Evolutionary conservation across 1,139 yeast genomes (phyloP), one percentile per base, ranked within the genome.

Genomic region (Candida tunisiensis): DNA sequence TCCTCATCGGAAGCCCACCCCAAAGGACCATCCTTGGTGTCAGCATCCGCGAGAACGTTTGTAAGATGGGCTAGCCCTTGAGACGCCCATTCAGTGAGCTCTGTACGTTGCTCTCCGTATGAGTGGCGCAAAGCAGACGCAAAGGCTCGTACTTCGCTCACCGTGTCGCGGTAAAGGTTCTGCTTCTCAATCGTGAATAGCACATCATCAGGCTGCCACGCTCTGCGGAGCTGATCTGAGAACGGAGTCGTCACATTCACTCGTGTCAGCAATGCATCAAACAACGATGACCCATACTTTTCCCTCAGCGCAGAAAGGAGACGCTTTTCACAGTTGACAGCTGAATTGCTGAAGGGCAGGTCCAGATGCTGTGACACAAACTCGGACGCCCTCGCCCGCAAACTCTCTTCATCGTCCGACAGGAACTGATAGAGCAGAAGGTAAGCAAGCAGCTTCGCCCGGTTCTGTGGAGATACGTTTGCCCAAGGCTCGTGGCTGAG

Each of bases 351-450:
- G 10, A 41, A 38, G 5, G 37, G 31, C 3, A 44, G 31, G 0
- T 34, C 36, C 15, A 57, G 37, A 8, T 29, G 21, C 18, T 27
- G 21, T 5, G 38, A 31, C 6, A 36, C 35, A 25, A 37, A 40
- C 5, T 21, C 25, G 2, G 43, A 36, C 8, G 48, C 43, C 14
- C 28, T 19, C 4, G 39, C 40, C 9, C 53, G 35, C 21, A 48
- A 28, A 15, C 44, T 47, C 11, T 56, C 61, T 35, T 73, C 79
- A 40, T 75, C 88, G 44, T 77, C 91, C 28, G 59, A 54, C 10
- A 73, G 45, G 33, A 56, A 62, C 10, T 46, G 41, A 34, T 54
- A 59, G 1, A 68, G 39, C 8, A 45, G 34, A 11, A 57, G 38
- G 16, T 45, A 30, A 8, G 43, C 36, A n/a, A n/a, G n/a, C n/a